A percentile compares a stretch with the other conserved stretches of the same genome.
Conservation (phyloP, 139 green algal species). For the Chlorella vulgaris region DNA sequence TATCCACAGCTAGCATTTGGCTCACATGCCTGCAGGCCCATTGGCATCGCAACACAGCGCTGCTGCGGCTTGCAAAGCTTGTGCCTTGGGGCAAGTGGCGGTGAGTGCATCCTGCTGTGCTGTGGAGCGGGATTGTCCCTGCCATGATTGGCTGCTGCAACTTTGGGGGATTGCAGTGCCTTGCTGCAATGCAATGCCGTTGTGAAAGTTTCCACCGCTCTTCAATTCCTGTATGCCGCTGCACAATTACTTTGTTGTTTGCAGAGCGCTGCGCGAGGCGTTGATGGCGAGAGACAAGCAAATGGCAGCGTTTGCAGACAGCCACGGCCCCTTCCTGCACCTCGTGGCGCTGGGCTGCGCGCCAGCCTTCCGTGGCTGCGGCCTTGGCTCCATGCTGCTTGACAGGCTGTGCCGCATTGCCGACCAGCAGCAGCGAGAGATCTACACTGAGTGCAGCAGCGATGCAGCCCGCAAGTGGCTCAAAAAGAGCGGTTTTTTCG, state of each 20-base stretch:
- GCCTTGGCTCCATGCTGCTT: slow-evolving; percentile 21
- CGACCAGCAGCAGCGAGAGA: neutral
- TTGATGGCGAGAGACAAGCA: slow-evolving; percentile 18
- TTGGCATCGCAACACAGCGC: slow-evolving; percentile 5
- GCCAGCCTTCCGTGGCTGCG: neutral
- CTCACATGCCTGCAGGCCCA: neutral
- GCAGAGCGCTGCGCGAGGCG: slow-evolving; percentile 13
- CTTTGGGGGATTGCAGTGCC: neutral
- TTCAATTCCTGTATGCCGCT: neutral
- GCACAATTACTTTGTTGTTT: neutral
- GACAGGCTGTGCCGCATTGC: slow-evolving; percentile 15
- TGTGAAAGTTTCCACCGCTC: neutral
- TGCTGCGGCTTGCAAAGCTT: slow-evolving; percentile 15
- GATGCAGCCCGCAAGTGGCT: slow-evolving; percentile 5
- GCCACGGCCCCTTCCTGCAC: slow-evolving; percentile 36
- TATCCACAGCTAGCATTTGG: too few species aligned
- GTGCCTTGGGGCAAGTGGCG: slow-evolving; percentile 26
- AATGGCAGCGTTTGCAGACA: slow-evolving; percentile 13
- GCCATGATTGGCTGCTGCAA: too few species aligned
- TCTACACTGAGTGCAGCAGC: slow-evolving; percentile 19
- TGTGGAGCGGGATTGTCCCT: too few species aligned
- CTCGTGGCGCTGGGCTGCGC: neutral
- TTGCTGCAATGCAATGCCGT: too few species aligned
- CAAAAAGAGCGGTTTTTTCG: neutral
- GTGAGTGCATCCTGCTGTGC: neutral